Base-by-base conservation (phyloP, 345 rosid genomes). In the Corchorus olitorius region DNA sequence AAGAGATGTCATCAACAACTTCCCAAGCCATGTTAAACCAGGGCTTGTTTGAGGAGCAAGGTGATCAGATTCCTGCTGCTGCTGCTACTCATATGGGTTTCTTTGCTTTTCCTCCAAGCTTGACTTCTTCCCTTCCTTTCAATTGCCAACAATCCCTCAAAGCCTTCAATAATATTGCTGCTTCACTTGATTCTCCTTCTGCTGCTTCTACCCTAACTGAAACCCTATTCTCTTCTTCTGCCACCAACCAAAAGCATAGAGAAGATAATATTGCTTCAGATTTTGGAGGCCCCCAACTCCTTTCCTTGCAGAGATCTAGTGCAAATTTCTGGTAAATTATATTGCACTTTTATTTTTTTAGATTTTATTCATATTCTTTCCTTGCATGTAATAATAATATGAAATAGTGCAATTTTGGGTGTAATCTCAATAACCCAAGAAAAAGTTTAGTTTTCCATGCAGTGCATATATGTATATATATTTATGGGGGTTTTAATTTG, bases 291-390 rank as follows among this genome's bases (percentile, higher is more conserved):
- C 72, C 80, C 70, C 84, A 83, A 22, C 87, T 86, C 8, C 88
- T 83, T 75, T 89, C 96, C 14, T 72, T 87, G 74, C 90, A 89
- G 79, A 87, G 90, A 83, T 83, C 97, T 39, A 76, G 77, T 69
- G 73, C 89, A 70, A 87, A 89, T 88, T 92, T 85, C 75, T 91
- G 97, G 97, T 92, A 86, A 81, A 74, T 27, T 14, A 46, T 15
- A 74, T 52, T 49, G 27, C 61, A 10, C 52, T 54, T 53, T 65
- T 37, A 14, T 7, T 2, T 66, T 61, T 27, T 27, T 27, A 27
- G 27, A 27, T 27, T 27, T 76, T 50, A 41, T 45, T 71, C 66
- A 50, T 9, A 27, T 35, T 58, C 10, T 39, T 59, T 49, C 15
- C 6, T 8, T 55, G 12, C 62, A 49, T 20, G 41, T 39, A 61